Evolutionary conservation across 2,329 filamentous ascomycete genomes (phyloP), one percentile per base, ranked within the genome.

Genomic region (Alternaria atra): DNA sequence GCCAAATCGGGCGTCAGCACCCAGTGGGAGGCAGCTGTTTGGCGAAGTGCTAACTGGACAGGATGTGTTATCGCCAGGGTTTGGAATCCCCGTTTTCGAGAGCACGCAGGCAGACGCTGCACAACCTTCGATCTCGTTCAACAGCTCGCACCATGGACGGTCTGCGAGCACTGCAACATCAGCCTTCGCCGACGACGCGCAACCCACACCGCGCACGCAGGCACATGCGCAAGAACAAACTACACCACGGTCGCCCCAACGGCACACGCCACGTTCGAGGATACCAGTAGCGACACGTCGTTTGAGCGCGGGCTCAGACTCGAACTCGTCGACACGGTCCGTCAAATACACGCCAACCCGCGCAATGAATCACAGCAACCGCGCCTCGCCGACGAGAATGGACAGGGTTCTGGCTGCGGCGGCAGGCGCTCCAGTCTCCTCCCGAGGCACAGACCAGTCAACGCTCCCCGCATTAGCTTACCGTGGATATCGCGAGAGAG

Each of bases 21-120:
- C 71, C 5, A 59, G 67, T 27, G 65, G 63, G 30, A 68, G 77
- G 20, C 70, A 74, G 70, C 76, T 76, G 52, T 79, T 79, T 60
- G 76, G 76, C 15, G 76, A 79, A 52, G 73, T 79, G 1, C 57
- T 78, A n/a, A 70, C 69, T 20, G 70, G 73, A 0, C 74, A 77
- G 56, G 70, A 76, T 57, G 64, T 62, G 6, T 58, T 63, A 4
- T 70, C 67, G 32, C 76, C 76, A 17, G 76, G 76, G 1, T 79
- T 70, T 64, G 75, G 76, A 17, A 79, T 79, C 25, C 71, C 75
- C 10, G 68, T 60, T 5, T 58, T 68, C 32, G 71, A 73, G 4
- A 64, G 58, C 42, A 55, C 66, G 50, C 52, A 61, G 62, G 43
- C 52, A 42, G 60, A 62, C 17, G 35, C 48, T 30, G 32, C 50